Base-by-base conservation (phyloP, 306 rosid genomes). In the Glycyrrhiza uralensis region DNA sequence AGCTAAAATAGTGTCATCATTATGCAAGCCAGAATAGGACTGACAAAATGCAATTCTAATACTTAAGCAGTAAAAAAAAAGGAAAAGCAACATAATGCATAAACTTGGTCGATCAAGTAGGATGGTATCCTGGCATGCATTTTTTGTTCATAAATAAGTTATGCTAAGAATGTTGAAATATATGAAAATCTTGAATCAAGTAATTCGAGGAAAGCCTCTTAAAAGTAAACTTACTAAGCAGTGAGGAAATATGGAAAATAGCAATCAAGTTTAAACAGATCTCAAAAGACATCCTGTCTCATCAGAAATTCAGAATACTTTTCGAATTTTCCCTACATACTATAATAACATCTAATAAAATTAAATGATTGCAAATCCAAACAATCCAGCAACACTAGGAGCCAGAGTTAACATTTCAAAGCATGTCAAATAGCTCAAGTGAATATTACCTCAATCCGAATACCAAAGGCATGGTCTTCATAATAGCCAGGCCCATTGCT, bases 401-500 rank as follows among this genome's bases (percentile, higher is more conserved):
- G 39, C 70, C 55, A 26, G 20, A 41, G 64, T 62, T 42, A 41
- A 62, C 61, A 71, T 61, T 46, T 69, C 39, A 56, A 55, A 51
- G 58, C 23, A 26, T 66, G 79, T 29, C 54, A 74, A 24, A 57
- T 20, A 69, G 58, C 32, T 30, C 22, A 66, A 69, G 78, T 30
- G 56, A 47, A 73, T 20, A 50, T 41, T 74, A 94, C 98, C 91
- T 94, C 98, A 79, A 94, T 89, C 52, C 98, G 87, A 80, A 94
- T 94, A 49, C 98, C 97, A 24, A 94, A 94, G 30, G 96, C 82
- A 71, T 94, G 88, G 74, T 94, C 98, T 83, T 94, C 97, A 78
- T 94, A 94, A 78, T 94, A 91, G 74, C 98, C 98, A 45, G 98
- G 98, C 72, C 91, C 97, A 55, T 94, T 94, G 97, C 98, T 89